These are phyloP conservation scores for Tephrocybe sp. DNA, from an alignment of 768 basidiomycete genomes.

Conservation along the genomic window DNA sequence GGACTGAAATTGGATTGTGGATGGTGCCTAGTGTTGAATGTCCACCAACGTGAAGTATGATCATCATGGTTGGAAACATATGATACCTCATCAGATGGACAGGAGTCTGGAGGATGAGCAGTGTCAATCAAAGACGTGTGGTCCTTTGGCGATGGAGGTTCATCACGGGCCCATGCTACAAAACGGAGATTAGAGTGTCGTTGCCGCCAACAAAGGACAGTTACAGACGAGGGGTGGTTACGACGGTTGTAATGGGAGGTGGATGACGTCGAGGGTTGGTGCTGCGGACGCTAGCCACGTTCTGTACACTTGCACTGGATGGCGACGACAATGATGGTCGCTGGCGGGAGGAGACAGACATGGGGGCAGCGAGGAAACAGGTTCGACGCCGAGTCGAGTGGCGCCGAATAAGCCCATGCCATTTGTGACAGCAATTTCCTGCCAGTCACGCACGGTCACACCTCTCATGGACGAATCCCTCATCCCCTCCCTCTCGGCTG, in stretches of 20 bases:
- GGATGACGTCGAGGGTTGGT: slow-evolving; percentile 29
- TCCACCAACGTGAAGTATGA: slow-evolving; percentile 66
- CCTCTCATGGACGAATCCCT: slow-evolving; percentile 56
- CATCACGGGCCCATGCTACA: slow-evolving; percentile 82
- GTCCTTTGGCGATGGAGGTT: slow-evolving; percentile 73
- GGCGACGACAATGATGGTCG: slow-evolving; percentile 30
- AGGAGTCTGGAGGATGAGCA: slow-evolving; percentile 35
- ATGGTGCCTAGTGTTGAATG: slow-evolving; percentile 52
- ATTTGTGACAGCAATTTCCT: background rate
- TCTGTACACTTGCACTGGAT: slow-evolving; percentile 35
- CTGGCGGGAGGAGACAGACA: slow-evolving; percentile 34
- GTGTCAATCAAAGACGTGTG: slow-evolving; percentile 29
- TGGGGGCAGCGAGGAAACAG: slow-evolving; percentile 8
- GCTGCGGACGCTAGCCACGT: slow-evolving; percentile 31
- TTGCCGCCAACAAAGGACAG: slow-evolving; percentile 1
- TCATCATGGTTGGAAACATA: slow-evolving; percentile 46
- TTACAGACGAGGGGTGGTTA: slow-evolving; percentile 70
- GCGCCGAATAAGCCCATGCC: too few species aligned
- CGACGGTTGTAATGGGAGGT: slow-evolving; percentile 53
- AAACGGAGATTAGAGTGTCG: background rate
- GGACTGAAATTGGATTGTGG: slow-evolving; percentile 18
- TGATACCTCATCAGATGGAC: slow-evolving; percentile 54
- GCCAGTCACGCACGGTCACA: slow-evolving; percentile 9
- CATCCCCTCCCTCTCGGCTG: slow-evolving; percentile 71
- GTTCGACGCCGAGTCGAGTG: background rate